A percentile compares a stretch with the other conserved stretches of the same genome.
Evolutionary conservation across 2,329 filamentous ascomycete species (phyloP).

Genomic region (Macroventuria anomochaeta): DNA sequence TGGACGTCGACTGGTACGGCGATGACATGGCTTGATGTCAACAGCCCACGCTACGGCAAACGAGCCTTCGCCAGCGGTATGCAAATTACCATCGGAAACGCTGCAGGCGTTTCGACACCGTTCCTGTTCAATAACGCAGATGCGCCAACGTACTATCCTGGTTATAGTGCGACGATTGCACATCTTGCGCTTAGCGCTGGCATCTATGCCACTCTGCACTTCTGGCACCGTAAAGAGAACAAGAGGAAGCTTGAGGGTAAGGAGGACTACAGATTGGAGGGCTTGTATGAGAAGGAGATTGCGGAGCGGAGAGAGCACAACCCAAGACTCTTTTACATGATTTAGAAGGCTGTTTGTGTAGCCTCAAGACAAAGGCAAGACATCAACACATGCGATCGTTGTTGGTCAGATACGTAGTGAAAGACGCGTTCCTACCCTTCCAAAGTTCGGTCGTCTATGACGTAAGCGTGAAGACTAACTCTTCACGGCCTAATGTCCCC

Average conservation of each 20-base stretch:
- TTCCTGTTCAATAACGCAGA: constrained; percentile 29
- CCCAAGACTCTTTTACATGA: constrained; percentile 34
- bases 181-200: constrained; percentile 24
- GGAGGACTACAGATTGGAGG: constrained; percentile 34
- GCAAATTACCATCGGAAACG: constrained; percentile 48
- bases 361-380: no score
- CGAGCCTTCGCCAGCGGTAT: constrained; percentile 37
- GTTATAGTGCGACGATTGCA: constrained; percentile 34
- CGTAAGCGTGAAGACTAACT: constrained; percentile 13
- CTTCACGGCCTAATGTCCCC: neutral
- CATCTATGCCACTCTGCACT: constrained; percentile 27
- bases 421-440: neutral
- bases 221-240: constrained; percentile 32
- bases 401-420: neutral
- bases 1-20: constrained; percentile 35
- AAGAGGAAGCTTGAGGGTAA: constrained; percentile 31
- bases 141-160: constrained; percentile 26
- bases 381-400: neutral
- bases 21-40: constrained; percentile 38
- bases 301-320: constrained; percentile 37
- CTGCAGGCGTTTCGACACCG: constrained; percentile 41
- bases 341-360: neutral
- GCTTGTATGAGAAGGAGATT: constrained; percentile 33
- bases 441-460: neutral
- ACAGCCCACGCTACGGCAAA: constrained; percentile 42